These are phyloP conservation scores for Boletus semigastroideus DNA, from an alignment of 1,284 basidiomycete species.

Conservation along the genomic window DNA sequence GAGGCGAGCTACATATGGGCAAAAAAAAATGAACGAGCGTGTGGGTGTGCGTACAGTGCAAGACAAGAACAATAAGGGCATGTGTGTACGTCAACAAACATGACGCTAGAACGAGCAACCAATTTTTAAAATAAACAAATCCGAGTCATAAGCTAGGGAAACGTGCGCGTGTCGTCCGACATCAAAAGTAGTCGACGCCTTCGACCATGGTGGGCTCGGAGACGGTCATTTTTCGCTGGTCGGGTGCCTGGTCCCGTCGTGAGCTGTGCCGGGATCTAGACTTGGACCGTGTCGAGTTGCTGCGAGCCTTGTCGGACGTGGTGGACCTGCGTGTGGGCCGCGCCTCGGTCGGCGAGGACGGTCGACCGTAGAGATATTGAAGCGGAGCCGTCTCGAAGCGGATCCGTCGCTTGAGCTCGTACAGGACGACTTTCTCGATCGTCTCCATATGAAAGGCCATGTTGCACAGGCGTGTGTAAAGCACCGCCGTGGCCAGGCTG, in stretches of 20 bases:
- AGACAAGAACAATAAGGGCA: no score
- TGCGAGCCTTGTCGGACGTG: background rate
- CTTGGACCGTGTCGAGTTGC: conserved; percentile 1
- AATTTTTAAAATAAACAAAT: no score
- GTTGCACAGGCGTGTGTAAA: conserved; percentile 30
- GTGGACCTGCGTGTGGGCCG: conserved; percentile 6
- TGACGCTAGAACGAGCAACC: no score
- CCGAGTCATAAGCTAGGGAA: no score
- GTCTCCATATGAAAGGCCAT: conserved; percentile 34
- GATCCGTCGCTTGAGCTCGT: conserved; percentile 32
- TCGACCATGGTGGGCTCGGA: conserved; percentile 15
- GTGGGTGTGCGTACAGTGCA: no score
- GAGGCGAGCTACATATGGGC: no score
- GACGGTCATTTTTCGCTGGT: background rate
- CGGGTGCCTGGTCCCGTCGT: background rate
- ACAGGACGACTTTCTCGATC: conserved; percentile 30
- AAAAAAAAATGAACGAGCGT: no score
- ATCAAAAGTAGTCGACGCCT: conserved; percentile 29
- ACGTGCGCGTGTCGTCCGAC: no score
- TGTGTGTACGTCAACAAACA: no score
- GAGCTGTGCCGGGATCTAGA: conserved; percentile 3
- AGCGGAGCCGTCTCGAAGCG: conserved; percentile 26
- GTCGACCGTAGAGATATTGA: conserved; percentile 21
- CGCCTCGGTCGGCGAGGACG: background rate
- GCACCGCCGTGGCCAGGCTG: conserved; percentile 28